phyloP scores from a whole-genome alignment of 306 rosid species.

The Lathyrus aphaca region DNA sequence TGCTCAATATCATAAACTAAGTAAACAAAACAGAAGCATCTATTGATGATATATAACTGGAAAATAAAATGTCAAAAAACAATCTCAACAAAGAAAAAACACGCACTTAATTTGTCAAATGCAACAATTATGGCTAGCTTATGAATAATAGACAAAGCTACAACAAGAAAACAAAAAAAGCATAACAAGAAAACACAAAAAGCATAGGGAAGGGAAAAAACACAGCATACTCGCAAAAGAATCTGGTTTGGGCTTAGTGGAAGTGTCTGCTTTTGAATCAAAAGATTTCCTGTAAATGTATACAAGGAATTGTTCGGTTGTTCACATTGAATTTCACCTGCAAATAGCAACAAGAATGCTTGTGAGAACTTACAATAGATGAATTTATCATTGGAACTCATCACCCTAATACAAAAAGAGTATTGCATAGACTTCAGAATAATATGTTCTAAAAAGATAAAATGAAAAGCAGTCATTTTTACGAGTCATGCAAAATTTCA shows the following conservation, averaged over 20 bases:
- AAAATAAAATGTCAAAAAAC: conserved; percentile 3
- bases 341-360: conserved; percentile 34
- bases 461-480: neutral
- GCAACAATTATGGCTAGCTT: conserved; percentile 18
- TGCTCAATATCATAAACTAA: conserved; percentile 25
- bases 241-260: conserved; percentile 85
- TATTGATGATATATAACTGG: conserved; percentile 12
- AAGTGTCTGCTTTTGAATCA: conserved; percentile 76
- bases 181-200: conserved; percentile 33
- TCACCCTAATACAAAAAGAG: conserved; percentile 13
- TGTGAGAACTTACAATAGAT: conserved; percentile 27
- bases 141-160: conserved; percentile 27
- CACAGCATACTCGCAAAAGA: conserved; percentile 71
- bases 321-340: conserved; percentile 96
- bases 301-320: conserved; percentile 95
- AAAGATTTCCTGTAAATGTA: conserved; percentile 90
- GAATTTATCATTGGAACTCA: conserved; percentile 20
- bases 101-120: conserved; percentile 21
- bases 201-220: conserved; percentile 24
- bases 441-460: neutral
- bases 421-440: conserved; percentile 16
- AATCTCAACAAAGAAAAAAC: conserved; percentile 33
- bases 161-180: conserved; percentile 8
- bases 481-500: conserved; percentile 11
- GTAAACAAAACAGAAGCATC: conserved; percentile 22